Evolutionary conservation across 495 filamentous ascomycete genomes (phyloP).

Genomic region (Entonaema liquescens): DNA sequence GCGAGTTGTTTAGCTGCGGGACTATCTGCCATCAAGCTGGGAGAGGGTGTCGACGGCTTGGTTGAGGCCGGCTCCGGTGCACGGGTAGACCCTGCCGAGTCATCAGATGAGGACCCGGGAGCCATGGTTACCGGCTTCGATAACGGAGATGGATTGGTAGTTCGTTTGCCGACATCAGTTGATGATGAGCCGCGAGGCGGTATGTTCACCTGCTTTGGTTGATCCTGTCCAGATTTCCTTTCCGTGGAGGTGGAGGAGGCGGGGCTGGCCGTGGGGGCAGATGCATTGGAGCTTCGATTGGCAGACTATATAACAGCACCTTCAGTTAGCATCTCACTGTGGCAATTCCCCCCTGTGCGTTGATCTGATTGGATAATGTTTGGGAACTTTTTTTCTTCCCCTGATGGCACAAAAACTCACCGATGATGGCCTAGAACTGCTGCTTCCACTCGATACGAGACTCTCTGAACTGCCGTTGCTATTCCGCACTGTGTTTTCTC

Average conservation of each 20-base stretch:
- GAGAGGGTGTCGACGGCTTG: conserved; percentile 46
- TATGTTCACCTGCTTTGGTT: conserved; percentile 68
- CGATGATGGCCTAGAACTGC: conserved; percentile 55
- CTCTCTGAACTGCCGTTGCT: conserved; percentile 57
- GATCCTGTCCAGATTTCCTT: conserved; percentile 56
- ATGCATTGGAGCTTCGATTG: conserved; percentile 56
- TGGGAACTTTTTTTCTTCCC: conserved; percentile 7
- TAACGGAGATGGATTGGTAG: conserved; percentile 82
- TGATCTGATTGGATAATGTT: conserved; percentile 55
- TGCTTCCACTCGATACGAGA: conserved; percentile 53
- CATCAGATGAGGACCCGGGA: conserved; percentile 49
- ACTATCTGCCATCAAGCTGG: conserved; percentile 55
- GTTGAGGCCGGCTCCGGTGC: conserved; percentile 47
- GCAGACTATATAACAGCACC: conserved; percentile 54
- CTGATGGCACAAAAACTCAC: conserved; percentile 48
- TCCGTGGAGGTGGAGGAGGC: conserved; percentile 54
- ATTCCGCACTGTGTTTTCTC: conserved; percentile 43
- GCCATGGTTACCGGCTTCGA: conserved; percentile 80
- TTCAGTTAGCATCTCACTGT: conserved; percentile 45
- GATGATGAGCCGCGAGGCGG: conserved; percentile 76
- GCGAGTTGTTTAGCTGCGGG: conserved; percentile 82
- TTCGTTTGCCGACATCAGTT: conserved; percentile 74
- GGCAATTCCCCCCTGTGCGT: conserved; percentile 21
- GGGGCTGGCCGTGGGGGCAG: conserved; percentile 59
- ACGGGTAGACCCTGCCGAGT: conserved; percentile 45